phyloP scores from a whole-genome alignment of 1,139 yeast genomes.

The Tardiomyces depauwii region DNA sequence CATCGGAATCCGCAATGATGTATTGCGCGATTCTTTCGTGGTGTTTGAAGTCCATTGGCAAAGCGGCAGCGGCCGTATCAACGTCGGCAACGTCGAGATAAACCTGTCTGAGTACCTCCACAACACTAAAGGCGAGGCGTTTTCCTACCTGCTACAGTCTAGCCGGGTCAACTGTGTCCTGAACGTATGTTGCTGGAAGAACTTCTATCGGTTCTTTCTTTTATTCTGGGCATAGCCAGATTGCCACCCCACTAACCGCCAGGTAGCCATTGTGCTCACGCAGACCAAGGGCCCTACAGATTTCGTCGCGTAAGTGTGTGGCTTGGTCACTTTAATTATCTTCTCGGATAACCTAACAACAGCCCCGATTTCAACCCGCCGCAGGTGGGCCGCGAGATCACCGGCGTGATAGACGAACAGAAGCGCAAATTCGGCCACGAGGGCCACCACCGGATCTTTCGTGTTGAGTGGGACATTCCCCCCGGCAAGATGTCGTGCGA shows the following conservation, averaged over 20 bases:
- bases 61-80: not conserved
- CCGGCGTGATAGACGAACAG: constrained; percentile 22
- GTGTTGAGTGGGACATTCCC: constrained; percentile 69
- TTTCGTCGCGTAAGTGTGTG: no score
- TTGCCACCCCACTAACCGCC: not conserved
- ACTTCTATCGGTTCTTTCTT: no score
- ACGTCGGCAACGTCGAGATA: not conserved
- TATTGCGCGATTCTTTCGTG: not conserved
- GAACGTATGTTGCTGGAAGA: no score
- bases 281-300: constrained; percentile 2
- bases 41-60: constrained; percentile 4
- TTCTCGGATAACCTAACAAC: no score
- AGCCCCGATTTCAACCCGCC: constrained; percentile 20
- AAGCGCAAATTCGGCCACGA: constrained; percentile 15
- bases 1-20: constrained; percentile 20
- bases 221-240: no score
- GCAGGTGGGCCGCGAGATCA: constrained; percentile 24
- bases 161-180: no score
- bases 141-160: no score
- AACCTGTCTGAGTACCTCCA: constrained; percentile 1
- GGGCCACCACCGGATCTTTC: constrained; percentile 46
- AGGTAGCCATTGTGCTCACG: not conserved
- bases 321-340: no score
- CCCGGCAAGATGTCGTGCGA: constrained; percentile 66
- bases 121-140: no score